These are phyloP conservation scores for Detonula confervacea DNA, from an alignment of 352 stramenopile species.

Conservation along the genomic window DNA sequence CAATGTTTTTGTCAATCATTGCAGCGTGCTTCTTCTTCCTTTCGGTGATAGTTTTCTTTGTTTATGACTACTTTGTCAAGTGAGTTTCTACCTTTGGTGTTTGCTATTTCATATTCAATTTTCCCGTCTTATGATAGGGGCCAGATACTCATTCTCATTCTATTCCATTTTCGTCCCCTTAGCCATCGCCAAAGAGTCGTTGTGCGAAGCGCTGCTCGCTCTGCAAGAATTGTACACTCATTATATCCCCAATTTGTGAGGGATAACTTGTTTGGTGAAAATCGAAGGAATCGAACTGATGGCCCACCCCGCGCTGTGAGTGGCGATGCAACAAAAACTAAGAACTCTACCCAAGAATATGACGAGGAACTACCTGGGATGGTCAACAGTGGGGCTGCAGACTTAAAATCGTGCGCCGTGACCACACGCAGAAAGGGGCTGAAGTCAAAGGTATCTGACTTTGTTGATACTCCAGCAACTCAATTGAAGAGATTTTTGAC, in stretches of 20 bases:
- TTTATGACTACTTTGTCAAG: slow-evolving; percentile 50
- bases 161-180: background rate
- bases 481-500: slow-evolving; percentile 34
- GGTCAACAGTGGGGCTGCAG: too few species aligned
- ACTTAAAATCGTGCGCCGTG: background rate
- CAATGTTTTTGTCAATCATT: slow-evolving; percentile 12
- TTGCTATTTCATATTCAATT: background rate
- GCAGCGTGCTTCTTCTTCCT: slow-evolving; percentile 31
- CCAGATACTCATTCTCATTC: background rate
- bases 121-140: background rate
- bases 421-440: background rate
- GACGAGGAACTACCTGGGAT: slow-evolving; percentile 10
- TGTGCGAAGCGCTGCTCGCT: slow-evolving; percentile 21
- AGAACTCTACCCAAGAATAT: slow-evolving; percentile 1
- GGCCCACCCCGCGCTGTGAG: background rate
- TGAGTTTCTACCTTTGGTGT: background rate
- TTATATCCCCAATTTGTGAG: slow-evolving; percentile 38
- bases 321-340: background rate
- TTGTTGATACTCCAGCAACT: slow-evolving; percentile 33
- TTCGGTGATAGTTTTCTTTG: slow-evolving; percentile 32
- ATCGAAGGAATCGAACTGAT: background rate
- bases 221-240: slow-evolving; percentile 35
- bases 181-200: slow-evolving; percentile 34
- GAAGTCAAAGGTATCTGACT: slow-evolving; percentile 28
- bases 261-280: slow-evolving; percentile 25